Base-by-base conservation (phyloP, 2,329 filamentous ascomycete genomes). In the Colletotrichum sp. region DNA sequence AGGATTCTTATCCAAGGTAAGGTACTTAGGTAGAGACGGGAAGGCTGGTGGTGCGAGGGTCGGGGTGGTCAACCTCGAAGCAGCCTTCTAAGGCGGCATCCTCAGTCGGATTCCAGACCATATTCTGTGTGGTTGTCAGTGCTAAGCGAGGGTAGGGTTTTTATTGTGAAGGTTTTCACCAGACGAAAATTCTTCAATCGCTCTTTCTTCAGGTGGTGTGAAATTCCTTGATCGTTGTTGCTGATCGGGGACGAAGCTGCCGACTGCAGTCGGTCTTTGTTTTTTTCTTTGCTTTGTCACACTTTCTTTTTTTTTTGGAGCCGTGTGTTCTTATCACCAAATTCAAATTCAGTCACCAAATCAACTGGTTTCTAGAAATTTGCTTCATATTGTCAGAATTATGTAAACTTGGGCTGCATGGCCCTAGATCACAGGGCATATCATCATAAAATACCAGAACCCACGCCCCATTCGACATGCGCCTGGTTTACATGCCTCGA, bases 371-470 rank as follows among this genome's bases (percentile, higher is more conserved):
- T 18, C 4, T 5, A 18, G 5, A 16, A 18, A 0, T 9, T 44
- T n/a, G 18, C 39, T 49, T 12, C 5, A 6, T n/a, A 1, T n/a
- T 49, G 1, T 12, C 1, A 10, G 1, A 49, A 49, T n/a, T 12
- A 49, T 12, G 6, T 12, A n/a, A 49, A 49, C 0, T 6, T n/a
- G 18, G 5, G 18, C 2, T n/a, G 5, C 16, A 3, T 49, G 1
- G 18, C 39, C 39, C 9, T n/a, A 12, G 9, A n/a, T 49, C 18
- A n/a, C 18, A 49, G 18, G 18, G 9, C 39, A 49, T 1, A n/a
- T 1, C 5, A 12, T 49, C 39, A 12, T 12, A 3, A 49, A n/a
- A 49, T 18, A n/a, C 9, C 39, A 18, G 36, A 6, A 44, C 16
- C 16, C 36, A 18, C 16, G 9, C 36, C 36, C 16, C 36, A 10